Base-by-base conservation (phyloP, 768 basidiomycete genomes). In the Suillus spraguei region DNA sequence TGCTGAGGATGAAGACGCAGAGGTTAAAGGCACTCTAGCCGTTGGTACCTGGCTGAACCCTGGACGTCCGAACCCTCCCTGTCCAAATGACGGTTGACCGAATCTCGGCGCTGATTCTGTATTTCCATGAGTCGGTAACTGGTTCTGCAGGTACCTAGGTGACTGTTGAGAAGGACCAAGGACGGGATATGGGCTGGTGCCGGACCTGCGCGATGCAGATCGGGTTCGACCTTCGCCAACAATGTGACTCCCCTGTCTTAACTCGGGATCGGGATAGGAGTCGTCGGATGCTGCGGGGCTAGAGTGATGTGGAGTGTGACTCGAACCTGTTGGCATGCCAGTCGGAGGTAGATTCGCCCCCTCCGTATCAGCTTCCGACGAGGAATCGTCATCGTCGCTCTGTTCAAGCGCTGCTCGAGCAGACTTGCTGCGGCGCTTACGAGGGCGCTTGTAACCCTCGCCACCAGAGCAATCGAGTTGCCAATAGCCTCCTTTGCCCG, bases 401-500 rank as follows among this genome's bases (percentile, higher is more conserved):
- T 69, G 70, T 36, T 66, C 71, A 11, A 71, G 68, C 9, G 60
- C 56, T 22, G 69, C 66, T 66, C 70, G 78, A 33, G 71, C 72
- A 39, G 67, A 74, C 65, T 79, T 83, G 46, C 76, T 77, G 60
- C 81, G 81, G 41, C 88, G 83, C 69, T 85, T 86, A 59, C 88
- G 82, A 5, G 76, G 69, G 38, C 87, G 86, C 66, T 87, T 88
- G 72, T 86, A 84, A 2, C 88, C 88, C 61, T 86, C 83, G 5
- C 86, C 86, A 13, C 76, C 72, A 1, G 82, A 80, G 62, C 83
- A 70, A 63, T 89, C 86, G 61, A 86, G 69, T 47, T 71, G 72
- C 89, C 89, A 90, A 67, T 90, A 90, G 44, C 77, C 81, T 1
- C 89, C 89, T 65, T 90, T 90, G 0, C 89, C 89, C 0, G 87